Base-by-base conservation (phyloP, 2,329 filamentous ascomycete species). In the Ophiosphaerella narmari region DNA sequence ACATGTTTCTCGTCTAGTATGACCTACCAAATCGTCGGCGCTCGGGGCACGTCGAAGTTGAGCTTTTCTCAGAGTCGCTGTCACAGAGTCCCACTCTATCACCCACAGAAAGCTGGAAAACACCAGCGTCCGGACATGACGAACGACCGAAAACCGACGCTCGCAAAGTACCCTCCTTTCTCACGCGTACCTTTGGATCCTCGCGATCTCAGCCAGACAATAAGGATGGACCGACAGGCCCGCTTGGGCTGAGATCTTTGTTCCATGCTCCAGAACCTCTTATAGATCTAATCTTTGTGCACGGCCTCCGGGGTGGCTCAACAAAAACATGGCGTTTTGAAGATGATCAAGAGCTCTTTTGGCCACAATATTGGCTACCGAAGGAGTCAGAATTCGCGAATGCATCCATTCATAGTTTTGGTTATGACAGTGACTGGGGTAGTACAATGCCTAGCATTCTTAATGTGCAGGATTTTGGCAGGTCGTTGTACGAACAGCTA, bases 231-330 rank as follows among this genome's bases (percentile, higher is more conserved):
- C 8, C 26, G 8, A 42, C 8, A 42, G 39, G 39, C 26, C 39
- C 39, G 9, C 26, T 42, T 7, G 39, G 39, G 7, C 21, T 42
- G 11, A n/a, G 39, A 14, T 42, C 39, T 33, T 42, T 42, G 29
- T 42, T 42, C 26, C 18, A n/a, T 12, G 39, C 39, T 5, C 39
- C 24, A 12, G 39, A 42, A 33, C 24, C 18, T 23, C 37, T 39
- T 40, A 23, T 50, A 33, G 47, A 50, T 16, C n/a, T 50, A 23
- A 45, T 50, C 24, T 50, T 50, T 18, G 47, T 50, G 13, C 47
- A 50, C 31, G 47, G 47, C 29, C 32, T 50, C 8, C 14, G 41
- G 4, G 47, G 47, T 13, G 47, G 40, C 12, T 44, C 40, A 34
- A 34, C 32, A 32, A 50, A 50, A 35, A 43, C 45, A 21, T 48